Evolutionary conservation across 1,284 basidiomycete species (phyloP).

Genomic region (Moesziomyces aphidis): DNA sequence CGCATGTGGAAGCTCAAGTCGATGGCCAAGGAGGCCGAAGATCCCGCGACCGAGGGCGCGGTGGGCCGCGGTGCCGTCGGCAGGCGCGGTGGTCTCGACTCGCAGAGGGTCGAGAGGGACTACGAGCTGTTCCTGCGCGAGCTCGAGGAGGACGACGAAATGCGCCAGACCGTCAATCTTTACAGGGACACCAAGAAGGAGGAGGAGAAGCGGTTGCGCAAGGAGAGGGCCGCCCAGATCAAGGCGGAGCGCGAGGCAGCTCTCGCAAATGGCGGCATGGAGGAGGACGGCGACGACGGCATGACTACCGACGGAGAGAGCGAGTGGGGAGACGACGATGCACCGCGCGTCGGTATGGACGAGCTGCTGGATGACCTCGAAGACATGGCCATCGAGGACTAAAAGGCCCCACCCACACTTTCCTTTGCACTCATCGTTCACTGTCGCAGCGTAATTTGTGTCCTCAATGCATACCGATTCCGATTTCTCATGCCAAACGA

Average conservation of each 20-base stretch:
- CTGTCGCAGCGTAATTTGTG: neutral
- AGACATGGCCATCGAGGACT: slow-evolving; percentile 64
- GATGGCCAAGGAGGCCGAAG: slow-evolving; percentile 91
- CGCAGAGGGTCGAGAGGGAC: slow-evolving; percentile 93
- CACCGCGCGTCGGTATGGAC: slow-evolving; percentile 73
- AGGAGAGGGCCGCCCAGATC: slow-evolving; percentile 60
- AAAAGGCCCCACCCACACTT: neutral
- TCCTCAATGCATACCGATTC: neutral
- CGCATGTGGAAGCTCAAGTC: slow-evolving; percentile 90
- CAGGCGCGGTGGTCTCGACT: slow-evolving; percentile 87
- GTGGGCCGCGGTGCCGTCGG: slow-evolving; percentile 85
- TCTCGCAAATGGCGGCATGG: slow-evolving; percentile 70
- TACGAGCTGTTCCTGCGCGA: slow-evolving; percentile 96
- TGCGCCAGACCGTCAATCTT: slow-evolving; percentile 87
- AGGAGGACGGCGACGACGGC: slow-evolving; percentile 67
- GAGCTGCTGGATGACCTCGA: slow-evolving; percentile 94
- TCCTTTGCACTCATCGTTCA: neutral
- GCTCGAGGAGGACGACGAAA: slow-evolving; percentile 94
- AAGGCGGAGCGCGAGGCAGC: slow-evolving; percentile 64
- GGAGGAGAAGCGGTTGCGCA: slow-evolving; percentile 59
- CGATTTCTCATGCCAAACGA: neutral
- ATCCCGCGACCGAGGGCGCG: slow-evolving; percentile 62
- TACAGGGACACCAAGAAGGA: slow-evolving; percentile 75
- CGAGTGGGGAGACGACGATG: slow-evolving; percentile 83
- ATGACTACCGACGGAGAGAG: slow-evolving; percentile 69